Evolutionary conservation across 768 basidiomycete genomes (phyloP), one percentile per base, ranked within the genome.

Genomic region (Hydnum rufescens): DNA sequence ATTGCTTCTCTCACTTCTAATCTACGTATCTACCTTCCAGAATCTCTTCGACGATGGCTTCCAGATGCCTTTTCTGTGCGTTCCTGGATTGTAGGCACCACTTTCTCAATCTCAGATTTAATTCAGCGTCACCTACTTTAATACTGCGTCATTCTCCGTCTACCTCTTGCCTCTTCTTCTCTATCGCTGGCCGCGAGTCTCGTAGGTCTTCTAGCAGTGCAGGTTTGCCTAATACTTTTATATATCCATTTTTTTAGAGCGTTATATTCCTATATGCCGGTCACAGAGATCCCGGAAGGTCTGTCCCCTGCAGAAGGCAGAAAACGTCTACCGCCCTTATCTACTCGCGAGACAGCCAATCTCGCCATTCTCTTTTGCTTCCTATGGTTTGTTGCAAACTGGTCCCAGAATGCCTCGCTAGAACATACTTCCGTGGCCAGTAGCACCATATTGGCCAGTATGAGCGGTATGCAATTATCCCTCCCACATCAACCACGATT

Each of bases 361-460:
- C 71, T 97, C 6, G 87, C 93, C 3, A 67, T 76, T 3, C 65
- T 72, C 49, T 97, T 96, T 65, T 88, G 82, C 63, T 71, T 85
- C 54, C 68, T 93, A 34, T 99, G 92, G 88, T 95, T 99, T 60
- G 69, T 78, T 34, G 93, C 93, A 8, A 97, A 99, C 61, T 97
- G 90, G 87, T 64, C 78, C 6, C 68, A 93, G 29, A 95, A 92
- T 62, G 81, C 79, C 0, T 71, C 83, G 19, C 71, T 97, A 43
- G 78, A 75, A 29, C 83, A 80, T 62, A 96, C 93, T 1, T 88
- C 80, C 60, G 92, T 96, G n/a, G 86, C 87, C 2, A 93, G 88
- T 63, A 77, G 86, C 19, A 95, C 92, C 3, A 80, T 95, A 32
- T 65, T 95, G 50, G 81, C 85, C 1, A 79, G 81, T 61, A 92